Percentiles rank a stretch among this genome's conserved stretches.
Conservation (phyloP, 1,284 basidiomycete genomes). For the Neonothopanus nambi region DNA sequence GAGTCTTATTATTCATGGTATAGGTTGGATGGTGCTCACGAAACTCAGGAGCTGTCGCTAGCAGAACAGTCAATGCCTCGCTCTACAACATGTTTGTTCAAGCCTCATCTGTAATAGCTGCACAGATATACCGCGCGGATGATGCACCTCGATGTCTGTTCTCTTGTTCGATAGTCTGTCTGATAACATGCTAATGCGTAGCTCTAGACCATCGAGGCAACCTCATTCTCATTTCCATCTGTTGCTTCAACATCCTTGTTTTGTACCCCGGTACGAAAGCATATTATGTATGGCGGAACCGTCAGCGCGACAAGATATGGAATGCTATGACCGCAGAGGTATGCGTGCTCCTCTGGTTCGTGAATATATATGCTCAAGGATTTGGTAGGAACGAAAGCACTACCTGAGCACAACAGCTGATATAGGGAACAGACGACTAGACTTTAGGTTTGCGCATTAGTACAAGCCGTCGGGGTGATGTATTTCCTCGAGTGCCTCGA, state of each 20-base stretch:
- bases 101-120: conserved; percentile 41
- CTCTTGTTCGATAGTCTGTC: neutral
- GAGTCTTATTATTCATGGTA: conserved; percentile 26
- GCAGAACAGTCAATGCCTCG: conserved; percentile 54
- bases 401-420: conserved; percentile 45
- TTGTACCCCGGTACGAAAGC: conserved; percentile 51
- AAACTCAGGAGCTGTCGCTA: conserved; percentile 55
- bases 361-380: neutral
- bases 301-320: conserved; percentile 49
- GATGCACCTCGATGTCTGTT: conserved; percentile 51
- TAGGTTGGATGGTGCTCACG: conserved; percentile 57
- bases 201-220: conserved; percentile 51
- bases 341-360: conserved; percentile 10
- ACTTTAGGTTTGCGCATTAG: conserved; percentile 46
- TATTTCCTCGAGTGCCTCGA: too few species aligned
- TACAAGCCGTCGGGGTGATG: too few species aligned
- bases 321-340: conserved; percentile 51
- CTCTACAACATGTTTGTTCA: conserved; percentile 61
- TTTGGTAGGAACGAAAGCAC: conserved; percentile 37
- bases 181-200: neutral
- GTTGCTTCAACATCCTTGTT: conserved; percentile 45
- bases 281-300: conserved; percentile 55
- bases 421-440: conserved; percentile 40
- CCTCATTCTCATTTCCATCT: conserved; percentile 43
- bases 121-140: conserved; percentile 51